phyloP scores from a whole-genome alignment of 23 red algal genomes.

The Rhodosorus marinus region DNA sequence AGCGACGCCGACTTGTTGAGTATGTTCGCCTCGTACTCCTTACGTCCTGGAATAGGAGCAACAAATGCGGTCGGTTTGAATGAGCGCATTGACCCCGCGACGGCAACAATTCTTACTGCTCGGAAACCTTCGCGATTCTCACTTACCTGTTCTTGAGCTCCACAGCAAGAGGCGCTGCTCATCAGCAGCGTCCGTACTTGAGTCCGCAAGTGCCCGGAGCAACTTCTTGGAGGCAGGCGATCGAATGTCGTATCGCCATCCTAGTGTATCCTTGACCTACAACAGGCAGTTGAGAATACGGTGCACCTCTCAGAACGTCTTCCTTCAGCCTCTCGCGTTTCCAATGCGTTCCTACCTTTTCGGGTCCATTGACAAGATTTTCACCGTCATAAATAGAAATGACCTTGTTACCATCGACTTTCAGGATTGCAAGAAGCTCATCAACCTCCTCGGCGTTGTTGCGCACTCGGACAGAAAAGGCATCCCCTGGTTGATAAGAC shows the following conservation, averaged over 20 bases:
- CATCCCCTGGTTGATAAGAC: constrained; percentile 55
- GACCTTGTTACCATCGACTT: constrained; percentile 39
- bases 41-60: constrained; percentile 6
- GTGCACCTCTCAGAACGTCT: constrained; percentile 4
- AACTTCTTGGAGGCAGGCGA: constrained; percentile 9
- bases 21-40: constrained; percentile 18
- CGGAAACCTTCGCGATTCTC: not conserved
- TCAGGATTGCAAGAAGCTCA: constrained; percentile 22
- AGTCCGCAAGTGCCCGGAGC: too few species aligned
- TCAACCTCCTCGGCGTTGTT: constrained; percentile 45
- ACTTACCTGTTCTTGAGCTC: not conserved
- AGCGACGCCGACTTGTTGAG: constrained; percentile 31
- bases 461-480: constrained; percentile 42
- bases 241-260: not conserved
- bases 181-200: too few species aligned
- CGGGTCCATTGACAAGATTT: not conserved
- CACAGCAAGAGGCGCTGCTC: not conserved
- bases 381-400: constrained; percentile 2
- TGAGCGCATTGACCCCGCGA: not conserved
- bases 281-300: constrained; percentile 6
- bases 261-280: constrained; percentile 8
- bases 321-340: not conserved
- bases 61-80: not conserved
- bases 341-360: not conserved
- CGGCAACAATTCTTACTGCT: not conserved